Conservation (phyloP, 2,329 filamentous ascomycete species). For the Penicillium sp. region DNA sequence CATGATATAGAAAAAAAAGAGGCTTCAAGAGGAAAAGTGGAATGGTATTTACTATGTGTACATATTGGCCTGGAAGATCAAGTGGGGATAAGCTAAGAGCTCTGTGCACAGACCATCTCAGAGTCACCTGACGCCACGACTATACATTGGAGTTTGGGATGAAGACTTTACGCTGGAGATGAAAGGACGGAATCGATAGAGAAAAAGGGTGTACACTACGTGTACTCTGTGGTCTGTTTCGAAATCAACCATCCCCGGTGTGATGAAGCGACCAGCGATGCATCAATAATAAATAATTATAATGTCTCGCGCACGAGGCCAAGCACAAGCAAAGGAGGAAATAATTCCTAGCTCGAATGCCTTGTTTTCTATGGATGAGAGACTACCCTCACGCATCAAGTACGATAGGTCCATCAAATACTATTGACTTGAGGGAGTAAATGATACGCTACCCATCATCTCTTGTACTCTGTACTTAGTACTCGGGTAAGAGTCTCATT, state of each 20-base stretch:
- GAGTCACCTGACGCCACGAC: background rate
- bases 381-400: background rate
- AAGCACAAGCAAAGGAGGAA: background rate
- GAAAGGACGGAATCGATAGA: too few relatives aligned
- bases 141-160: background rate
- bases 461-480: background rate
- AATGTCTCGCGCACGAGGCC: too few relatives aligned
- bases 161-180: background rate
- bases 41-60: background rate
- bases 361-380: background rate
- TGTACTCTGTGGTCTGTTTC: background rate
- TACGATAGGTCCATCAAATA: background rate
- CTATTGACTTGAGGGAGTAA: background rate
- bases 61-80: background rate
- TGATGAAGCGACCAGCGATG: background rate
- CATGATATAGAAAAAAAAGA: constrained; percentile 15
- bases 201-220: background rate
- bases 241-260: too few relatives aligned
- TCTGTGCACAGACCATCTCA: background rate
- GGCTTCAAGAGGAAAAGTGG: background rate
- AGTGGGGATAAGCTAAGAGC: constrained; percentile 1
- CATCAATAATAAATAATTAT: background rate
- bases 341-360: background rate
- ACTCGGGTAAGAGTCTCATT: background rate
- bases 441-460: background rate